Percentiles rank a stretch among this genome's conserved stretches.
Conservation (phyloP, 176 grass and related monocot genomes). For the Poa pratensis region DNA sequence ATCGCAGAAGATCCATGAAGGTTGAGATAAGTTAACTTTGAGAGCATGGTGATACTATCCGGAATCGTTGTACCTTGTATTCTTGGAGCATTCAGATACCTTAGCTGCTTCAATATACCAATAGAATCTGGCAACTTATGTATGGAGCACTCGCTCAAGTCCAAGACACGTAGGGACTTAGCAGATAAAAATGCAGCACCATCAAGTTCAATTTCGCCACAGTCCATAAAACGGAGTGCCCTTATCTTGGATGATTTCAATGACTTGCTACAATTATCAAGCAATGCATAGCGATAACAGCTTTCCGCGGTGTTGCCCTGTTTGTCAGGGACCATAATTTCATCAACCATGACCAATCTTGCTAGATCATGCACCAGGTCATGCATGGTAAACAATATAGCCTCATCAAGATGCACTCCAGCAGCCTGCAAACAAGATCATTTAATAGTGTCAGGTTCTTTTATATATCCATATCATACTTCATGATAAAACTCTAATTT, state of each 20-base stretch:
- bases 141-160: neutral
- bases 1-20: neutral
- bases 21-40: no score
- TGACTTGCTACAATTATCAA: neutral
- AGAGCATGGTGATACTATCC: no score
- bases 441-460: neutral
- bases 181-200: neutral
- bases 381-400: constrained; percentile 12
- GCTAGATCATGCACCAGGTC: constrained; percentile 37
- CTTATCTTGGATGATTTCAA: neutral
- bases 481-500: no score
- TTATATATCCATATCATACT: neutral
- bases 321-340: neutral
- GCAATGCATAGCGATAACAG: neutral
- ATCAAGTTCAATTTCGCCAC: neutral
- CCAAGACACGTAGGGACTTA: no score
- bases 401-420: neutral
- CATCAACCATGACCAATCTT: constrained; percentile 3
- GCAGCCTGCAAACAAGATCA: neutral
- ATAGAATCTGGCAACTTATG: neutral
- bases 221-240: constrained; percentile 8
- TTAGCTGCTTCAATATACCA: constrained; percentile 13
- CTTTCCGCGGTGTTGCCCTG: neutral
- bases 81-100: no score
- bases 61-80: no score